A percentile compares a stretch with the other conserved stretches of the same genome.
Conservation (phyloP, 2,329 filamentous ascomycete genomes). For the Scedosporium apiospermum region DNA sequence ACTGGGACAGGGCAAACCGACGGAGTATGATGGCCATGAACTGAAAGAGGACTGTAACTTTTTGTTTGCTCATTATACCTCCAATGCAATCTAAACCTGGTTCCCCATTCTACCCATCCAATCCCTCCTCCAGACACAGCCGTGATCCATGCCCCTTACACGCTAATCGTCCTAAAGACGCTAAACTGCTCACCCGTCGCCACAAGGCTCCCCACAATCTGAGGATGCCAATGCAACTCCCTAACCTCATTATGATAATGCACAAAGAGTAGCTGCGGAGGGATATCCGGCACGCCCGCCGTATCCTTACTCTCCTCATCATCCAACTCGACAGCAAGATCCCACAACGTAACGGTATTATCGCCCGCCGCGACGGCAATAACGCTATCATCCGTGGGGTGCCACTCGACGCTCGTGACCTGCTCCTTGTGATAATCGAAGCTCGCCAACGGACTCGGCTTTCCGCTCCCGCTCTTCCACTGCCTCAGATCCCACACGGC, state of each 20-base stretch:
- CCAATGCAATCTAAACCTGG: background rate
- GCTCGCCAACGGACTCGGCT: slow-evolving; percentile 75
- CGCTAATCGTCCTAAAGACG: slow-evolving; percentile 75
- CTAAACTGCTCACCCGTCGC: slow-evolving; percentile 87
- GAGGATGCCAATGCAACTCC: slow-evolving; percentile 94
- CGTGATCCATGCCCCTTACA: slow-evolving; percentile 34
- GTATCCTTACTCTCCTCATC: slow-evolving; percentile 93
- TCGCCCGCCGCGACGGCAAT: slow-evolving; percentile 87
- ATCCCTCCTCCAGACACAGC: background rate
- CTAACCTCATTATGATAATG: slow-evolving; percentile 94
- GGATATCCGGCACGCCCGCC: slow-evolving; percentile 78
- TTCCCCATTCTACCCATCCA: background rate
- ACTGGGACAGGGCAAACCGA: background rate
- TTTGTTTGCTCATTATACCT: background rate
- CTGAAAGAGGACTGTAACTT: background rate
- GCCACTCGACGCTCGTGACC: slow-evolving; percentile 94
- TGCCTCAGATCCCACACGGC: slow-evolving; percentile 92
- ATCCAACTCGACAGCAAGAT: slow-evolving; percentile 90
- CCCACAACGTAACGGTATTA: slow-evolving; percentile 92
- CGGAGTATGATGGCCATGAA: background rate
- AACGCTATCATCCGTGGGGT: slow-evolving; percentile 93
- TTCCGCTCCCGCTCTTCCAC: slow-evolving; percentile 62
- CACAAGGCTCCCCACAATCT: slow-evolving; percentile 83
- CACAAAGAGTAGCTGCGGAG: slow-evolving; percentile 89
- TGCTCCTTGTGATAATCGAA: slow-evolving; percentile 96